Evolutionary conservation across 306 rosid species (phyloP), one percentile per base, ranked within the genome.

Genomic region (Trifolium fragiferum): DNA sequence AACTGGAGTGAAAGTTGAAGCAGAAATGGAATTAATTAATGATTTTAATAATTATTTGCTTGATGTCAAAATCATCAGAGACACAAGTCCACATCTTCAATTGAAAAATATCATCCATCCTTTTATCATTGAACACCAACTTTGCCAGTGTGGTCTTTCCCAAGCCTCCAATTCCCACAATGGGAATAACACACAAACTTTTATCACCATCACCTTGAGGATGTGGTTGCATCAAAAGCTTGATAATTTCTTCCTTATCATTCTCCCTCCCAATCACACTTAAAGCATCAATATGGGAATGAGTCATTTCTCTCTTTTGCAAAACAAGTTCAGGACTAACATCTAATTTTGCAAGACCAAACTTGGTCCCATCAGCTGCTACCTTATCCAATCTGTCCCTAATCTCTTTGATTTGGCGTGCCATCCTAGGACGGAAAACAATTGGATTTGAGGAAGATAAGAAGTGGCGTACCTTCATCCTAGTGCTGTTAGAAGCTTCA

Each of bases 141-240:
- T 66, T 66, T 20, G 54, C 70, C 7, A 41, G 54, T 41, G 70
- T 41, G 37, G 70, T 41, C 20, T 19, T 66, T 3, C 70, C 54
- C 19, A 66, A 66, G 1, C 70, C 70, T 41, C 70, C 54, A 20
- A 41, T 20, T 3, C 70, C 54, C 7, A 66, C 54, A 0, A 41
- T 43, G 3, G 70, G 54, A 41, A 66, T 12, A 41, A 66, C 20
- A 66, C 53, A 66, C 15, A 23, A 12, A 8, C 60, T 10, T 58
- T 38, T 7, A 40, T 20, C 70, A 40, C 37, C 54, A 66, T 40
- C 53, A 1, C 53, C 19, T 0, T 20, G 18, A 65, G 70, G 35
- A 38, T 40, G 51, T 1, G 35, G 54, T 66, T 66, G 37, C 72
- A 20, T 41, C 55, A 66, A 23, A 41, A 66, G 38, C 8, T 43